Base-by-base conservation (phyloP, 768 basidiomycete species). In the Leccinum longicurvipes region DNA sequence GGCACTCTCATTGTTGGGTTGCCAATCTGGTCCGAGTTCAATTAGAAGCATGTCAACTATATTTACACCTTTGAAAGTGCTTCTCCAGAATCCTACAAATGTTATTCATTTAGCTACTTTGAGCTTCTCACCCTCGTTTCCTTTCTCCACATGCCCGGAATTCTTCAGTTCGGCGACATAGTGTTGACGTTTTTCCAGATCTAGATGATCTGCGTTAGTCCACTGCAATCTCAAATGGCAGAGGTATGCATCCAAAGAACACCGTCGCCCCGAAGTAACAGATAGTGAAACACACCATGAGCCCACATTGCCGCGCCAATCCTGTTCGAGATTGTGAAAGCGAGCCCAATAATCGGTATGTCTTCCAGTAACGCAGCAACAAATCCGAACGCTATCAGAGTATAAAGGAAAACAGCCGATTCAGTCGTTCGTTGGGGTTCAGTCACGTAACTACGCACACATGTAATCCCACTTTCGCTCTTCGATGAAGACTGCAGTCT, bases 231-330 rank as follows among this genome's bases (percentile, higher is more conserved):
- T 25, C 14, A 17, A 31, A 27, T 8, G 14, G 15, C 14, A n/a
- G 6, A 3, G 9, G 4, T 2, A 25, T 31, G 29, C 9, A 4
- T 3, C 28, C 6, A 24, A 15, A 7, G 19, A 15, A 39, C 7
- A 2, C 4, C 7, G 23, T 24, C 6, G 14, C 21, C 6, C 3
- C 21, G 7, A 4, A 19, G 24, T 5, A 28, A 27, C 1, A 39
- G 17, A 39, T 24, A 15, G 0, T 17, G 15, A n/a, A 21, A 63
- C 76, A 15, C 54, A 89, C 87, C 89, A 59, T 86, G 84, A 5
- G 90, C 89, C 88, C 93, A 97, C 94, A 97, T 96, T 1, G 93
- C 93, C 3, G 91, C 94, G 6, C 93, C 93, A 24, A 96, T 82
- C 6, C 91, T 79, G 67, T 96, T 95, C 0, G 91, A 93, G 17